Conservation (phyloP, 1,139 yeast genomes). For the Taiozyma onychis region DNA sequence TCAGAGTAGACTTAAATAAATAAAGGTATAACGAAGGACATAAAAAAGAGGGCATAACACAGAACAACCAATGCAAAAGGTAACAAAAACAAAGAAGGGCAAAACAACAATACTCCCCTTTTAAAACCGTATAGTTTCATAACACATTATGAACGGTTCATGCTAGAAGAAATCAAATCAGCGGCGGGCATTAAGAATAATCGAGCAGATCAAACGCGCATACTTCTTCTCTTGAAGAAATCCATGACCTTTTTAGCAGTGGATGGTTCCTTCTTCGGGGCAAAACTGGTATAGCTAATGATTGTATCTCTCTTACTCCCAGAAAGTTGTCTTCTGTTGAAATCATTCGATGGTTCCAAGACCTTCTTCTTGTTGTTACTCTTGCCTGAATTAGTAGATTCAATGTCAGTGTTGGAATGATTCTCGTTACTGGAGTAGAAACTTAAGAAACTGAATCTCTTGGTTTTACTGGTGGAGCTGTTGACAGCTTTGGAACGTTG, state of each 20-base stretch:
- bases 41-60: background rate
- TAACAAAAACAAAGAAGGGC: background rate
- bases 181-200: background rate
- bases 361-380: conserved; percentile 15
- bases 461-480: conserved; percentile 15
- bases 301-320: conserved; percentile 15
- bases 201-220: conserved; percentile 22
- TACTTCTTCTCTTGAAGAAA: conserved; percentile 74
- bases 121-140: background rate
- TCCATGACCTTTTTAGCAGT: conserved; percentile 78
- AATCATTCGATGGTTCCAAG: conserved; percentile 21
- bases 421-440: conserved; percentile 16
- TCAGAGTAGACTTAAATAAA: background rate
- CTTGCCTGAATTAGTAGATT: conserved; percentile 2
- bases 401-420: conserved; percentile 1
- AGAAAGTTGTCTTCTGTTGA: conserved; percentile 8
- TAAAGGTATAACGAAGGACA: background rate
- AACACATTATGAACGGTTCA: background rate
- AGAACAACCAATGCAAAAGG: background rate
- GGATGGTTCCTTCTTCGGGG: conserved; percentile 46
- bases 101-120: background rate
- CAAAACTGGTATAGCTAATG: conserved; percentile 22
- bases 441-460: conserved; percentile 28
- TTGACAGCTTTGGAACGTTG: background rate
- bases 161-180: background rate